These are phyloP conservation scores for Rickenella mellea DNA, from an alignment of 768 basidiomycete genomes.

Conservation along the genomic window DNA sequence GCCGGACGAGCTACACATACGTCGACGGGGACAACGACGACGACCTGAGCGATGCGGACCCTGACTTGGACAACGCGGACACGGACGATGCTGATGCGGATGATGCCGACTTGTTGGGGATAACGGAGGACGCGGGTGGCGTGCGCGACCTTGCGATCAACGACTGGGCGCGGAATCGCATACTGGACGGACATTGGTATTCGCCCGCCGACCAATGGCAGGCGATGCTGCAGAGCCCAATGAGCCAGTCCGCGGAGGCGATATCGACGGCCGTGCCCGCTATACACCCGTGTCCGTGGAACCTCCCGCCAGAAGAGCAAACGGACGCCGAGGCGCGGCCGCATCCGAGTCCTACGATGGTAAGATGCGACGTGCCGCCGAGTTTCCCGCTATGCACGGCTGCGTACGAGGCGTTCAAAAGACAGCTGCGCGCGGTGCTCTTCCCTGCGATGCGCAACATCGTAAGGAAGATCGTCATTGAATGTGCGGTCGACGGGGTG, in stretches of 20 bases:
- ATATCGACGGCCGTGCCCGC: conserved; percentile 6
- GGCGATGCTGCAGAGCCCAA: conserved; percentile 25
- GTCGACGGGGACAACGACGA: conserved; percentile 20
- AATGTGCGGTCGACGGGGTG: conserved; percentile 37
- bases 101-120: conserved; percentile 24
- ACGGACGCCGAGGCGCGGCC: conserved; percentile 20
- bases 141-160: conserved; percentile 48
- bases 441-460: conserved; percentile 61
- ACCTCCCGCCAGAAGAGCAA: conserved; percentile 19
- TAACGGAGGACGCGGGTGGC: conserved; percentile 36
- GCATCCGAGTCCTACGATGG: conserved; percentile 41
- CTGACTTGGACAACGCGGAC: too few species aligned
- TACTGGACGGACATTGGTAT: conserved; percentile 70
- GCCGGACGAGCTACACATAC: conserved; percentile 1
- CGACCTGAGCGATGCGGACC: conserved; percentile 23
- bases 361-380: conserved; percentile 47
- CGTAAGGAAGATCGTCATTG: conserved; percentile 55
- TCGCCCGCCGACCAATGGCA: conserved; percentile 69
- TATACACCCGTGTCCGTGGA: conserved; percentile 58
- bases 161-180: conserved; percentile 63
- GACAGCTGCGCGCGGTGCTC: conserved; percentile 50
- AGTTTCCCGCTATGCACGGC: conserved; percentile 56
- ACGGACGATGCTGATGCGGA: conserved; percentile 30
- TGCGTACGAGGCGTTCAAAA: conserved; percentile 47
- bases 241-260: conserved; percentile 21